phyloP scores from a whole-genome alignment of 257 asterid species.

The Cinchona pubescens region DNA sequence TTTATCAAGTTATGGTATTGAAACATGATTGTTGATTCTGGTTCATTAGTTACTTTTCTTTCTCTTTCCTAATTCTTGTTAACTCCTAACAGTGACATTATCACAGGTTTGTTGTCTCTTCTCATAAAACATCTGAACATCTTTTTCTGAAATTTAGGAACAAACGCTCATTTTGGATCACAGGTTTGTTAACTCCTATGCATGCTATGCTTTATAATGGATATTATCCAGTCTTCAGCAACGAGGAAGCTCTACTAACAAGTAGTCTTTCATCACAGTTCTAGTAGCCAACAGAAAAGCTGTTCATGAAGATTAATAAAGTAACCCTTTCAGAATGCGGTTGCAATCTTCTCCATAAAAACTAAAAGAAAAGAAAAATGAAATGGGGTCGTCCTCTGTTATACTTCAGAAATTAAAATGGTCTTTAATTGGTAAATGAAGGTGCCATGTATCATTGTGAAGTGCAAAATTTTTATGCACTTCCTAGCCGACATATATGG shows the following conservation, averaged over 20 bases:
- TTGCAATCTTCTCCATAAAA: neutral
- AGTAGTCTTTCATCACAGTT: neutral
- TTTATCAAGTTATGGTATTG: neutral
- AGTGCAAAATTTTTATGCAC: neutral
- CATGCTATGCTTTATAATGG: neutral
- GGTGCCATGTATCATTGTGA: neutral
- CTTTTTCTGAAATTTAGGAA: neutral
- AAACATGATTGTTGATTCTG: neutral
- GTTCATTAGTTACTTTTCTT: neutral
- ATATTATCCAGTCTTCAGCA: too few species aligned
- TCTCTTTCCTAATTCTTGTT: neutral
- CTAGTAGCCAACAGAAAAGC: neutral
- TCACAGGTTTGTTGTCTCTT: neutral
- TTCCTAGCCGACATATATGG: neutral
- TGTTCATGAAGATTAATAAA: neutral
- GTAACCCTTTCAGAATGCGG: neutral
- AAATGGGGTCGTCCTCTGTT: too few species aligned
- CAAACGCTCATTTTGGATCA: neutral
- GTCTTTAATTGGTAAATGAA: neutral
- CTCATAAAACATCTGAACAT: neutral
- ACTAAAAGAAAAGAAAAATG: too few species aligned
- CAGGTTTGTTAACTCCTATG: too few species aligned
- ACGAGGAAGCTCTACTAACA: neutral
- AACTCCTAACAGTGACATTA: neutral
- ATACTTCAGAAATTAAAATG: neutral